Evolutionary conservation across 768 basidiomycete genomes (phyloP), one percentile per base, ranked within the genome.

Genomic region (Boletellus ananas): DNA sequence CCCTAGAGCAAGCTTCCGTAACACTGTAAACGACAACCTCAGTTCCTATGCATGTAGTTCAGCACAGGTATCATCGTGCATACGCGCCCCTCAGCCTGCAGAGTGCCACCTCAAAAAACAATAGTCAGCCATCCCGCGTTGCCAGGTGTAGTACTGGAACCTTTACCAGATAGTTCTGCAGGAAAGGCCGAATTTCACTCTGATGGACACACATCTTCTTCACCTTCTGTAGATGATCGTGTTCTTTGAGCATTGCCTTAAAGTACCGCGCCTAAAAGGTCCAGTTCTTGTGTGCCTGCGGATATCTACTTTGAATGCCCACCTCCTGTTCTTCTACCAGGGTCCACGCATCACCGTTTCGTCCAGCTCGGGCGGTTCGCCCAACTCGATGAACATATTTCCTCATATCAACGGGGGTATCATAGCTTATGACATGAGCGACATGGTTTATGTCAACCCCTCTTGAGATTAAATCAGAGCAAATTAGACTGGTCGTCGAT

Each of bases 351-450:
- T 88, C 81, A 6, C 96, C 96, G 18, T 72, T 70, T 40, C 88
- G 76, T 8, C 96, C 96, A 3, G 96, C 96, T 44, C 96, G 80
- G 3, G 96, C 96, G 6, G 96, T 98, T 38, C 96, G 79, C 18
- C 96, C 96, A 9, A 94, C 95, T 46, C 96, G 86, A 68, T 99
- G 96, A 11, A 99, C 90, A 62, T 99, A 99, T 67, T 98, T 98
- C 44, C 92, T 80, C 81, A 97, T 94, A 66, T 98, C 96, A n/a
- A 96, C 79, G 9, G 96, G 94, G 2, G 83, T 85, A 64, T 99
- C 96, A 66, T 99, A 98, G 61, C 87, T 94, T 41, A 99, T 81
- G 27, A 99, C 95, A 67, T 96, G 90, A 3, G 85, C 81, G 31
- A 98, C 91, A 56, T 91, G 83, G 50, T 84, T 88, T 50, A 99